Base-by-base conservation (phyloP, 2,329 filamentous ascomycete species). In the Diplodia mutila region DNA sequence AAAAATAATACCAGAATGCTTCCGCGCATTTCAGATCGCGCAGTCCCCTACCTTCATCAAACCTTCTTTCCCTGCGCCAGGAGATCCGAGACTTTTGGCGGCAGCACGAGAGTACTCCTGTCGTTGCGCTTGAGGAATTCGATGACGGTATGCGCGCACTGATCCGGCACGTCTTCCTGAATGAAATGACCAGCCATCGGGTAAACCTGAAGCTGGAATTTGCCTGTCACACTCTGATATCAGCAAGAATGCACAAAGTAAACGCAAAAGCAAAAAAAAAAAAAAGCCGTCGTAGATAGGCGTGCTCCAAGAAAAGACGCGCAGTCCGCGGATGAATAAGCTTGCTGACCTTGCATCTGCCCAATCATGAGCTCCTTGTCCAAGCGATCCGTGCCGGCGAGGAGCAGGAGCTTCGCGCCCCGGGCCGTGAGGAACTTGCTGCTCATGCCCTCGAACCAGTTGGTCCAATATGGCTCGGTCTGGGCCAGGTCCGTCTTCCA, bases 111-210 rank as follows among this genome's bases (percentile, higher is more conserved):
- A 12, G 90, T 86, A 73, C 88, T 93, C 69, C 94, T 86, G 80
- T 98, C 94, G 76, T 99, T 99, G 65, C 95, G 85, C 72, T 90
- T 90, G 75, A 95, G 94, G 76, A 99, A 98, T 76, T 99, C 95
- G 1, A 91, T 91, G 63, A 98, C 82, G 9, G 93, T 86, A 72
- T 91, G 85, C 0, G 95, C 95, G 52, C 91, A 96, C 83, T 94
- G 96, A 75, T 93, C 91, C 0, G 95, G 94, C 61, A 94, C 86
- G 77, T 99, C 95, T 78, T 99, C 95, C 71, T 99, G 95, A 67
- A 99, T 89, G 75, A 99, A 99, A 78, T 99, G 95, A 0, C 95
- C 95, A 1, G 95, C 93, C 76, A 97, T 92, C 0, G 95, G 94
- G 73, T 98, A 91, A 7, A 99, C 94, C 73, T 97, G 92, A 54